Conservation (phyloP, 2,329 filamentous ascomycete species). For the Stagonosporopsis cucurbitacearum region DNA sequence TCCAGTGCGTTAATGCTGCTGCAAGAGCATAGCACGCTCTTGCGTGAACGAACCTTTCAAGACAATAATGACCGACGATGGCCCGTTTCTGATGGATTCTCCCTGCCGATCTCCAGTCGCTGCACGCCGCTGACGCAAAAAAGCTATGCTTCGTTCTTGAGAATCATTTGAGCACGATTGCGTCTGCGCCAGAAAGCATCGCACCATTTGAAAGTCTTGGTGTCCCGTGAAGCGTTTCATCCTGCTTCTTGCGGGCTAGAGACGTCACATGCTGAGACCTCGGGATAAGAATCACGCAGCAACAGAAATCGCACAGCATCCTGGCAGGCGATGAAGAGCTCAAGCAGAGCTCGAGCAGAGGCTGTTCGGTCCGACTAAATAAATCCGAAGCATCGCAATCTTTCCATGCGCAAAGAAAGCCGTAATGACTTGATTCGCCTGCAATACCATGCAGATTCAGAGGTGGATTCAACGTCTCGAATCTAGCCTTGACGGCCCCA, state of each 20-base stretch:
- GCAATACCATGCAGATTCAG: neutral
- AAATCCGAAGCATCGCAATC: neutral
- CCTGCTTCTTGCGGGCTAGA: constrained; percentile 4
- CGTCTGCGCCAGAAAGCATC: neutral
- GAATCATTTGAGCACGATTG: neutral
- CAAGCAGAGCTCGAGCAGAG: neutral
- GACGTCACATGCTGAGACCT: neutral
- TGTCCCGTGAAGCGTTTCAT: constrained; percentile 10
- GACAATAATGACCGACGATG: neutral
- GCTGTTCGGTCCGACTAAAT: constrained; percentile 2
- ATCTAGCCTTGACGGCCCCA: constrained; percentile 13
- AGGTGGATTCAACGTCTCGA: constrained; percentile 9
- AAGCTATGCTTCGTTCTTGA: neutral
- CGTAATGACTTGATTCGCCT: neutral
- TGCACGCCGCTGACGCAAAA: neutral
- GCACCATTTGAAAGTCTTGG: constrained; percentile 9
- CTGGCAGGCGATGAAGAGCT: neutral
- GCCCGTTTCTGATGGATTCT: neutral
- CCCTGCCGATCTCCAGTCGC: constrained; percentile 1
- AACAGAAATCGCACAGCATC: neutral
- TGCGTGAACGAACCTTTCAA: neutral
- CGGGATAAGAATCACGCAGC: neutral
- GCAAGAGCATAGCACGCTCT: neutral
- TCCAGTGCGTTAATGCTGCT: neutral
- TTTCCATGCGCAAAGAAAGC: neutral